Conservation (phyloP, 2,329 filamentous ascomycete species). For the Aspergillus fumigatus region DNA sequence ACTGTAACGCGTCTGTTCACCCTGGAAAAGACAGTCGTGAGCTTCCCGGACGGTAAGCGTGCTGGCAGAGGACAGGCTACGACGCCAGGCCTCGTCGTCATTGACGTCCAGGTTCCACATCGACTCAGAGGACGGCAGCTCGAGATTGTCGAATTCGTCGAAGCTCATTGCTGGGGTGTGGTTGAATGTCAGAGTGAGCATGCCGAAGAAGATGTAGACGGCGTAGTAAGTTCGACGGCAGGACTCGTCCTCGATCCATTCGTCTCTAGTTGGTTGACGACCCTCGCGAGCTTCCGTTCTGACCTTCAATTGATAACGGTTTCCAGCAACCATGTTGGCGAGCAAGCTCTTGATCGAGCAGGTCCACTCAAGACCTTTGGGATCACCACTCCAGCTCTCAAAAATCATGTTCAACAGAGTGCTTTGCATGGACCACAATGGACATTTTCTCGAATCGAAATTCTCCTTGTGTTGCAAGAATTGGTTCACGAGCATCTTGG, state of each 20-base stretch:
- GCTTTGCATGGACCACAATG: conserved; percentile 96
- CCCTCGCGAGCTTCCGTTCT: conserved; percentile 82
- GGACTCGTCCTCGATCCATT: conserved; percentile 97
- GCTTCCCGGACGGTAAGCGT: conserved; percentile 87
- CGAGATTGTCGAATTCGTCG: conserved; percentile 92
- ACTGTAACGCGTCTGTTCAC: conserved; percentile 84
- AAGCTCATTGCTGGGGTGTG: conserved; percentile 97
- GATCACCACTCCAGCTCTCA: conserved; percentile 97
- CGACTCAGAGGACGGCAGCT: conserved; percentile 87
- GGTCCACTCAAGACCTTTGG: conserved; percentile 96
- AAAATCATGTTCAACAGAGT: conserved; percentile 98
- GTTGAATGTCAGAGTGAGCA: conserved; percentile 93
- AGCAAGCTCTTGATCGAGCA: conserved; percentile 98
- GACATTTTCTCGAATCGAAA: conserved; percentile 96
- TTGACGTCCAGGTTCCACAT: conserved; percentile 82
- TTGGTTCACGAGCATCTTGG: conserved; percentile 94
- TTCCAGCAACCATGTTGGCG: conserved; percentile 97
- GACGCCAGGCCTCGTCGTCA: conserved; percentile 80
- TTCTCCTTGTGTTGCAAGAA: conserved; percentile 98
- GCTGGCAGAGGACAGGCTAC: conserved; percentile 65
- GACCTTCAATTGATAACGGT: conserved; percentile 91
- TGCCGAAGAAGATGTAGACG: conserved; percentile 97
- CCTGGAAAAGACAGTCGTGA: conserved; percentile 92
- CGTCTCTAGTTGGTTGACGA: conserved; percentile 68
- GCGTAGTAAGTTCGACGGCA: conserved; percentile 96